phyloP scores from a whole-genome alignment of 352 stramenopile species.

The Blastocystis sp. region DNA sequence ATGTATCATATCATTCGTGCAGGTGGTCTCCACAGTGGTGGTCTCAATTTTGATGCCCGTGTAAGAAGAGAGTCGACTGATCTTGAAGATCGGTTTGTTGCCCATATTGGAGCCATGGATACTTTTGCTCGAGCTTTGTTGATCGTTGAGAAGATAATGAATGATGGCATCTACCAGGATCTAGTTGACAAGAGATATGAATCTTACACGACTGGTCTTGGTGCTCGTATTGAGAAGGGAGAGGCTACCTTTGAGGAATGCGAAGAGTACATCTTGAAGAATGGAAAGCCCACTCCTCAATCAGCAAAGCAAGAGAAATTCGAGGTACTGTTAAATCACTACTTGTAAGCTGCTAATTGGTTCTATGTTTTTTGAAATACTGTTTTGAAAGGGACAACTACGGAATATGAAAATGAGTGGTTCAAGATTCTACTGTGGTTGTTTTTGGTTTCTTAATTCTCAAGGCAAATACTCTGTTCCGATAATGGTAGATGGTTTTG shows the following conservation, averaged over 20 bases:
- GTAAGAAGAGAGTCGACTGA: conserved; percentile 75
- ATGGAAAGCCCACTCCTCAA: conserved; percentile 70
- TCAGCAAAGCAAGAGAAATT: conserved; percentile 75
- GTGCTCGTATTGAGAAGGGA: conserved; percentile 70
- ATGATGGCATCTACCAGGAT: conserved; percentile 68
- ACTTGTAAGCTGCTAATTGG: conserved; percentile 55
- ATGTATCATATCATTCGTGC: conserved; percentile 75
- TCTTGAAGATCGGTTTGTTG: conserved; percentile 75
- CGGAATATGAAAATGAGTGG: no score
- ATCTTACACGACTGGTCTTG: conserved; percentile 71
- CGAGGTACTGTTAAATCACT: conserved; percentile 72
- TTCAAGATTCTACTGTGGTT: no score
- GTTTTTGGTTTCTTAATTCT: no score
- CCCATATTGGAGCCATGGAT: conserved; percentile 78
- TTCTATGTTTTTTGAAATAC: not conserved
- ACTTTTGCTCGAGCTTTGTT: conserved; percentile 73
- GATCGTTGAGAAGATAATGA: conserved; percentile 71
- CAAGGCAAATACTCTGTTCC: no score
- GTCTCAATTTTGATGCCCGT: conserved; percentile 79
- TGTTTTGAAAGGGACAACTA: not conserved
- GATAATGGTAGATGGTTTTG: no score
- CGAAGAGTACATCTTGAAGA: conserved; percentile 66
- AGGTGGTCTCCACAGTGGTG: conserved; percentile 71
- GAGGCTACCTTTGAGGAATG: conserved; percentile 72
- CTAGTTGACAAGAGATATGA: conserved; percentile 72